These are phyloP conservation scores for Psophocarpus tetragonolobus DNA, from an alignment of 306 rosid genomes.

Conservation along the genomic window DNA sequence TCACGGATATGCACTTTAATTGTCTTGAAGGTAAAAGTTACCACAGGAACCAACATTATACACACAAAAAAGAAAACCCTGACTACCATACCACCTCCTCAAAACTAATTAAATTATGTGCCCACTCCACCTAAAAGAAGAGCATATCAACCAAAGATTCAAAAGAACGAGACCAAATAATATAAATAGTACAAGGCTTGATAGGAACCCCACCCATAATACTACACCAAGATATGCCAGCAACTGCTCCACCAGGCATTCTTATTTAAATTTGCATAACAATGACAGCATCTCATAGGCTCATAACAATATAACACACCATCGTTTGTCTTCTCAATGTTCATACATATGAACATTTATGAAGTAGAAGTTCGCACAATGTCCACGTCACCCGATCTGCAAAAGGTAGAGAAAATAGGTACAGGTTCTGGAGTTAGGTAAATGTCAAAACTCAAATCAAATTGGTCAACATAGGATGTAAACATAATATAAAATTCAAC, in stretches of 20 bases:
- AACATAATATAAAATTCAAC: slow-evolving; percentile 18
- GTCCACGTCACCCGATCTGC: slow-evolving; percentile 69
- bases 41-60: background rate
- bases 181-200: too few species aligned
- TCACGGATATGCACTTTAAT: background rate
- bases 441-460: slow-evolving; percentile 17
- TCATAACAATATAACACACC: slow-evolving; percentile 28
- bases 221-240: slow-evolving; percentile 50
- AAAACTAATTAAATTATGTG: too few species aligned
- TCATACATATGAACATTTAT: too few species aligned
- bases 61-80: too few species aligned
- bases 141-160: too few species aligned
- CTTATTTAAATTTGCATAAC: slow-evolving; percentile 50
- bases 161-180: too few species aligned
- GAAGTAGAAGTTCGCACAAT: slow-evolving; percentile 33
- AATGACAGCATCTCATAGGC: slow-evolving; percentile 38
- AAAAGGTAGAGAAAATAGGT: slow-evolving; percentile 28
- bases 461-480: background rate
- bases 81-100: too few species aligned
- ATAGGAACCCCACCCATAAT: too few species aligned
- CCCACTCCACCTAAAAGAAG: too few species aligned
- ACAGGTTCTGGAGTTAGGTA: slow-evolving; percentile 31
- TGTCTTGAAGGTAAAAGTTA: background rate
- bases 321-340: too few species aligned
- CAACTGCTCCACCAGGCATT: slow-evolving; percentile 51